Base-by-base conservation (phyloP, 2,329 filamentous ascomycete genomes). In the Paraphaeosphaeria minitans region DNA sequence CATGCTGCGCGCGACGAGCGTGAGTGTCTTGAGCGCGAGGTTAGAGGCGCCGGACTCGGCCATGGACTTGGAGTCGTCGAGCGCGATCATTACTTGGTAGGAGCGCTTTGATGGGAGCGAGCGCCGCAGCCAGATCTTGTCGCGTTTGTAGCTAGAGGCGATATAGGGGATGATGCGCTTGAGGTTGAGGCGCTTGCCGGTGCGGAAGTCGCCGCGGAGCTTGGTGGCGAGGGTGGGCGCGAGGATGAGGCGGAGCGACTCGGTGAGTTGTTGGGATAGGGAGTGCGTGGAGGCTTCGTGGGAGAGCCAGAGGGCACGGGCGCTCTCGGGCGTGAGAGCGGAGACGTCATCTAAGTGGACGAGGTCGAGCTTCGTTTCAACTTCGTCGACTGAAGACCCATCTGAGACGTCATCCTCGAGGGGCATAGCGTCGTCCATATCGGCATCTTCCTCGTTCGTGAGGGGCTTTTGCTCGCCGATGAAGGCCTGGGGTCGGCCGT, bases 161-260 rank as follows among this genome's bases (percentile, higher is more conserved):
- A 99, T 98, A 80, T 99, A 99, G 0, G 96, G 95, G 70, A 99
- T 99, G 79, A 99, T 99, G 67, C 94, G 92, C 79, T 98, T 98
- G 82, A 99, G 97, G 79, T 98, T 99, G 69, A 99, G 91, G 0
- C 95, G 90, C 77, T 99, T 99, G 63, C 95, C 95, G 0, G 95
- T 99, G 66, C 95, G 91, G 85, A 96, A 98, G 66, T 96, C 93
- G 45, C 95, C 95, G 1, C 94, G 93, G 62, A 99, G 90, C 73
- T 98, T 99, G 39, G 95, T 98, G 1, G 94, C 93, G 54, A 96
- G 89, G 0, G 94, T 98, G 0, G 96, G 95, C 0, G 92, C 92
- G 41, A 99, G 88, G 69, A 99, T 98, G 14, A 99, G 87, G 27
- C 95, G 92, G 19, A 99, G 88, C 73, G 98, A 95, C 64, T 97